Conservation (phyloP, 768 basidiomycete genomes). For the Phlegmacium glaucopus region DNA sequence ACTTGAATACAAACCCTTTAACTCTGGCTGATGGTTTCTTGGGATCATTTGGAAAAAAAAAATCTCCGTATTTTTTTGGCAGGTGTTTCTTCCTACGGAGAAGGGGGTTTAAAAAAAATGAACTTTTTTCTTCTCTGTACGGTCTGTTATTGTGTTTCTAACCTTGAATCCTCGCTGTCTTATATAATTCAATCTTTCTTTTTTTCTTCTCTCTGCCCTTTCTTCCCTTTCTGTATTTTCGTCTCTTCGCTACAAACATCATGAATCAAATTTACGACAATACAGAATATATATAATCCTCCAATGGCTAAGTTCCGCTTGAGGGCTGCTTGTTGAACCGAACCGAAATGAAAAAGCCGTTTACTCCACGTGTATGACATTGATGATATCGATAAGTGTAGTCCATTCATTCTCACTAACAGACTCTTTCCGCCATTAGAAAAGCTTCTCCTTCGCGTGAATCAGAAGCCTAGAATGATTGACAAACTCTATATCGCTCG, state of each 20-base stretch:
- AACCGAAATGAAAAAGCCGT: conserved; percentile 18
- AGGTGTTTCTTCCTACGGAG: conserved; percentile 3
- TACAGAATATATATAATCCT: conserved; percentile 10
- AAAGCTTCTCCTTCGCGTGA: too few species aligned
- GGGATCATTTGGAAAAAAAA: conserved; percentile 8
- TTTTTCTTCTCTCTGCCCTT: conserved; percentile 4
- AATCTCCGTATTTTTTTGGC: conserved; percentile 6
- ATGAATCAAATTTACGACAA: conserved; percentile 26
- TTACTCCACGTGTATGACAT: conserved; percentile 23
- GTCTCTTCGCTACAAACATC: conserved; percentile 10
- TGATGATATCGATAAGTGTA: too few species aligned
- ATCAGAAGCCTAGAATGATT: conserved; percentile 42
- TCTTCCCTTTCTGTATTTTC: conserved; percentile 16
- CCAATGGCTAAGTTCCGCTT: not conserved
- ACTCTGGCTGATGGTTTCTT: not conserved
- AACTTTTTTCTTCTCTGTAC: conserved; percentile 16
- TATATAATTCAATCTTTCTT: conserved; percentile 15
- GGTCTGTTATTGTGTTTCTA: conserved; percentile 10
- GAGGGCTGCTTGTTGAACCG: not conserved
- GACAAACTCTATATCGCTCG: conserved; percentile 67
- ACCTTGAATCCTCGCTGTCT: conserved; percentile 6
- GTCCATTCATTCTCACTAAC: conserved; percentile 11
- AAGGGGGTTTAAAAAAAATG: conserved; percentile 1
- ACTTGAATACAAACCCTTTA: conserved; percentile 34
- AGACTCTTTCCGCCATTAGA: conserved; percentile 7